These are phyloP conservation scores for Rhodocollybia butyracea DNA, from an alignment of 768 basidiomycete species.

Conservation along the genomic window DNA sequence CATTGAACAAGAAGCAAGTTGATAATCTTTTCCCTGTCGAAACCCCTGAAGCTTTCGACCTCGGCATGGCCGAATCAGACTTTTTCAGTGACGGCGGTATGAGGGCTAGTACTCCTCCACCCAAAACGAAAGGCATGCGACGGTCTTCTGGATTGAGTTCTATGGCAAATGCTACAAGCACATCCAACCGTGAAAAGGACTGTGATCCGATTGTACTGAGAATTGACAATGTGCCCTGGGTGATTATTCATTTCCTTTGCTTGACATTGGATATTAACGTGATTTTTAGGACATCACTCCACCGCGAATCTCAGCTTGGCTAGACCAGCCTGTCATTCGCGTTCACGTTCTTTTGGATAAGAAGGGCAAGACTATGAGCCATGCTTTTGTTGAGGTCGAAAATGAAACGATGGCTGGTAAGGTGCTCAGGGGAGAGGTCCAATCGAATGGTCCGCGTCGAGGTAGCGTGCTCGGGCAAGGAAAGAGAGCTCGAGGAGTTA, in stretches of 20 bases:
- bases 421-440: conserved; percentile 52
- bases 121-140: neutral
- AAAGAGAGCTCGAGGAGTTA: conserved; percentile 77
- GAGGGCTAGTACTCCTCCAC: conserved; percentile 42
- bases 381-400: conserved; percentile 77
- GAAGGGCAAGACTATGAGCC: conserved; percentile 81
- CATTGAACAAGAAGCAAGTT: neutral
- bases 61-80: conserved; percentile 35
- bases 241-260: conserved; percentile 27
- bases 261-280: neutral
- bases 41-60: neutral
- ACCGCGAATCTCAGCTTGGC: conserved; percentile 62
- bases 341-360: conserved; percentile 79
- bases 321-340: conserved; percentile 64
- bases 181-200: conserved; percentile 15
- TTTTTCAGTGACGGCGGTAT: conserved; percentile 27
- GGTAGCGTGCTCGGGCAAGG: conserved; percentile 73
- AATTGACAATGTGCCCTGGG: conserved; percentile 90
- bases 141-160: neutral
- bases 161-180: conserved; percentile 3
- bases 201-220: conserved; percentile 62
- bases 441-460: conserved; percentile 23
- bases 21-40: neutral
- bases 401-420: conserved; percentile 60
- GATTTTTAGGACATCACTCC: conserved; percentile 76